These are phyloP conservation scores for Tetraselmis striata DNA, from an alignment of 139 green algal species.

Conservation along the genomic window DNA sequence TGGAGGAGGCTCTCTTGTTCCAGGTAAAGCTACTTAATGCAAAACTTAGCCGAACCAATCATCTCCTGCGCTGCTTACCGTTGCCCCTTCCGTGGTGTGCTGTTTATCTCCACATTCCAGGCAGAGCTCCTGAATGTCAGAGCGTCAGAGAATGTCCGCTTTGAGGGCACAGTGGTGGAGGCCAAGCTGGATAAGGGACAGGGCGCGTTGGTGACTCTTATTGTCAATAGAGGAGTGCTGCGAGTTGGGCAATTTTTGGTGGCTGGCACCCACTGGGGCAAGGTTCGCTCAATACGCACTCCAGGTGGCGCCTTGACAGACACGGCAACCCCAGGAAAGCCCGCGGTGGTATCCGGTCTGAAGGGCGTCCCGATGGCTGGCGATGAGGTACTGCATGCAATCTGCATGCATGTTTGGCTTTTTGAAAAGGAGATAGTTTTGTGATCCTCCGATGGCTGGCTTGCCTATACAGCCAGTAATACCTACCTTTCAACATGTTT, in stretches of 20 bases:
- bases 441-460: no score
- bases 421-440: no score
- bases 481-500: no score
- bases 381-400: no score
- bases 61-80: no score
- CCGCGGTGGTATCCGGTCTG: conserved; percentile 57
- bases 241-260: conserved; percentile 68
- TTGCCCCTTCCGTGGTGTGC: not conserved
- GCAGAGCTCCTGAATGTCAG: not conserved
- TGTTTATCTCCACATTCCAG: not conserved
- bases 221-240: conserved; percentile 56
- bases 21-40: conserved; percentile 46
- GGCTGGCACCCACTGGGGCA: conserved; percentile 71
- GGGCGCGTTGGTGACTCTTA: conserved; percentile 74
- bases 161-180: conserved; percentile 74
- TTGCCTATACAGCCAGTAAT: no score
- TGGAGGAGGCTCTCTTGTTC: conserved; percentile 84
- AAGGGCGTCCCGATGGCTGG: conserved; percentile 70
- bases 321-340: conserved; percentile 43
- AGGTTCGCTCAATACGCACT: conserved; percentile 29
- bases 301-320: not conserved
- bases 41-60: no score
- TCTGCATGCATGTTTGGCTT: no score
- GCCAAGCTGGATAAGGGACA: conserved; percentile 65
- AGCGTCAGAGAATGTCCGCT: not conserved